phyloP scores from a whole-genome alignment of 2,329 filamentous ascomycete genomes.

The Xylariaceae sp. region DNA sequence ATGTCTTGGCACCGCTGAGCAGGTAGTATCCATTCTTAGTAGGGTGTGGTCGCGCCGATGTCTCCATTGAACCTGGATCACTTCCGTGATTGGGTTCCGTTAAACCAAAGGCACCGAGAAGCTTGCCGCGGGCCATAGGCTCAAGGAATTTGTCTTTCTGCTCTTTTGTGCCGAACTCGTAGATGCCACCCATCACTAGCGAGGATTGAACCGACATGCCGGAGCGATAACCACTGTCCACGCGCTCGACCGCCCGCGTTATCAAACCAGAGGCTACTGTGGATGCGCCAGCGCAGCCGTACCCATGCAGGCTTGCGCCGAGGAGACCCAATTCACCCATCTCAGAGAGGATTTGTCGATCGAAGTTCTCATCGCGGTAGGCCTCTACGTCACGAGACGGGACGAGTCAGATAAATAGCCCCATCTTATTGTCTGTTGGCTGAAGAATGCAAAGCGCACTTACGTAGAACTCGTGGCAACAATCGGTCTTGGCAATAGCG shows the following conservation, averaged over 20 bases:
- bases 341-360: conserved; percentile 76
- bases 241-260: conserved; percentile 81
- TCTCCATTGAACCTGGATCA: conserved; percentile 89
- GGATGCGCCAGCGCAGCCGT: conserved; percentile 81
- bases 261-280: conserved; percentile 86
- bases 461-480: conserved; percentile 79
- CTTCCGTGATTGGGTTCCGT: conserved; percentile 93
- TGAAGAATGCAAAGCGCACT: conserved; percentile 25
- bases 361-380: conserved; percentile 77
- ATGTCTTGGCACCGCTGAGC: conserved; percentile 80
- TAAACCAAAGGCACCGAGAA: conserved; percentile 80
- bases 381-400: conserved; percentile 23
- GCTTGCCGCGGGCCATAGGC: conserved; percentile 72
- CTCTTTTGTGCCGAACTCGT: conserved; percentile 81
- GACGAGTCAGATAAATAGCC: conserved; percentile 10
- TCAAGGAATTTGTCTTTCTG: conserved; percentile 82
- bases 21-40: conserved; percentile 76
- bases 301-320: conserved; percentile 79
- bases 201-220: conserved; percentile 93
- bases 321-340: conserved; percentile 91
- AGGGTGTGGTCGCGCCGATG: conserved; percentile 74
- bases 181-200: conserved; percentile 86
- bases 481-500: conserved; percentile 90
- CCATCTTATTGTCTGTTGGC: not conserved
- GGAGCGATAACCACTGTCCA: conserved; percentile 86